Evolutionary conservation across 441 rosid genomes (phyloP), one percentile per base, ranked within the genome.

Genomic region (Corymbia calophylla): DNA sequence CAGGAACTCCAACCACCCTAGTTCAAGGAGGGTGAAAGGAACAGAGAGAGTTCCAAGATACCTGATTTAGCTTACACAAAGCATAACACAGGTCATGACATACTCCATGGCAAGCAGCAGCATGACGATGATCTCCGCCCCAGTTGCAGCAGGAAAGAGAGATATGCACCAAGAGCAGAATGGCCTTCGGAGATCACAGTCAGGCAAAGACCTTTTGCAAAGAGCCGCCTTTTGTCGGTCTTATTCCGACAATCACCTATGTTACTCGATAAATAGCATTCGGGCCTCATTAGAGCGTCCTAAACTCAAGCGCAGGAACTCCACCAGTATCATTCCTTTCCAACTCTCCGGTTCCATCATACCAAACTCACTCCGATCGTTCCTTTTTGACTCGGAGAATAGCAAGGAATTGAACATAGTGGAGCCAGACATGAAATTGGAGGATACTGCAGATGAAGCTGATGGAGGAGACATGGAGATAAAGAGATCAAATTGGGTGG

Each of bases 401-500:
- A 88, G 93, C 87, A 92, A 91, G 90, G 95, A 93, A 64, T 81
- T 81, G 89, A 91, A 53, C 81, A 23, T 89, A 31, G 91, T 13
- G 39, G 95, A 93, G 85, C 92, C 87, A 32, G 92, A 93, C 85
- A 90, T 56, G 89, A 53, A 66, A n/a, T 88, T 68, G 17, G 85
- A 56, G 39, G 58, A 88, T 53, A 32, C 84, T 14, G 55, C 27
- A 25, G 95, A 93, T 62, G 89, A 53, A 29, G 56, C 51, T n/a
- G 92, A 87, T 9, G 94, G 90, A 87, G 92, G 90, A 27, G 85
- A 87, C 90, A 92, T 62, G 54, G 47, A 92, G 87, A 90, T 91
- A 25, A 93, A 92, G 88, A 96, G 95, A 91, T 93, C 92, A 18
- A 96, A 96, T 88, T 97, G 99, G 99, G 92, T 97, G 70, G 95